Evolutionary conservation across 2,329 filamentous ascomycete genomes (phyloP).

Genomic region (Cytospora schulzeri): DNA sequence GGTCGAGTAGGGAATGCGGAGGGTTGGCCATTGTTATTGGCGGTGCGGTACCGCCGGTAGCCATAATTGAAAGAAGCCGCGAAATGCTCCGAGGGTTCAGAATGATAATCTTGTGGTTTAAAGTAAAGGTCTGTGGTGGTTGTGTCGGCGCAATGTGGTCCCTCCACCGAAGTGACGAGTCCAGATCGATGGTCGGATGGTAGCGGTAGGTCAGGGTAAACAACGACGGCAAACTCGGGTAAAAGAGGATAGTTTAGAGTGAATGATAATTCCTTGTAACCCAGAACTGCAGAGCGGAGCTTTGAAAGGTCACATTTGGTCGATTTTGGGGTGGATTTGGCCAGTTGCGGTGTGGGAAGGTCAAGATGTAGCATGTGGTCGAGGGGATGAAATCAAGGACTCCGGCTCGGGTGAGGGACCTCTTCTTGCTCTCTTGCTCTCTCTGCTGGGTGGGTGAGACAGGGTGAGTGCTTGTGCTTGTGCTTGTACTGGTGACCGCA

Average conservation of each 20-base stretch:
- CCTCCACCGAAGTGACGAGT: constrained; percentile 8
- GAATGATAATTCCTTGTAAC: constrained; percentile 14
- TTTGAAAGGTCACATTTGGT: constrained; percentile 24
- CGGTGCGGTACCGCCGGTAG: constrained; percentile 51
- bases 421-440: not conserved
- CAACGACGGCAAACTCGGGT: constrained; percentile 11
- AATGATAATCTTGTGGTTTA: not conserved
- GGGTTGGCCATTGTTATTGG: constrained; percentile 53
- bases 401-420: not conserved
- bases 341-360: constrained; percentile 17
- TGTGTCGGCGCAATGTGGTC: constrained; percentile 21
- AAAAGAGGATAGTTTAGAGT: constrained; percentile 5
- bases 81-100: constrained; percentile 1
- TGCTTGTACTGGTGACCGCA: not conserved
- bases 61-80: constrained; percentile 44
- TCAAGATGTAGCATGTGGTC: constrained; percentile 12
- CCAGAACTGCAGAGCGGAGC: constrained; percentile 13
- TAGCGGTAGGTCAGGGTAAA: constrained; percentile 5
- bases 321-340: constrained; percentile 5
- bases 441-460: not conserved
- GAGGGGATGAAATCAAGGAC: constrained; percentile 16
- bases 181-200: constrained; percentile 3
- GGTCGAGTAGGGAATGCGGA: constrained; percentile 50
- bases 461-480: not conserved
- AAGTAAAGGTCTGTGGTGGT: constrained; percentile 1